Conservation (phyloP, 2,329 filamentous ascomycete genomes). For the Ophiostoma triangulosporum region DNA sequence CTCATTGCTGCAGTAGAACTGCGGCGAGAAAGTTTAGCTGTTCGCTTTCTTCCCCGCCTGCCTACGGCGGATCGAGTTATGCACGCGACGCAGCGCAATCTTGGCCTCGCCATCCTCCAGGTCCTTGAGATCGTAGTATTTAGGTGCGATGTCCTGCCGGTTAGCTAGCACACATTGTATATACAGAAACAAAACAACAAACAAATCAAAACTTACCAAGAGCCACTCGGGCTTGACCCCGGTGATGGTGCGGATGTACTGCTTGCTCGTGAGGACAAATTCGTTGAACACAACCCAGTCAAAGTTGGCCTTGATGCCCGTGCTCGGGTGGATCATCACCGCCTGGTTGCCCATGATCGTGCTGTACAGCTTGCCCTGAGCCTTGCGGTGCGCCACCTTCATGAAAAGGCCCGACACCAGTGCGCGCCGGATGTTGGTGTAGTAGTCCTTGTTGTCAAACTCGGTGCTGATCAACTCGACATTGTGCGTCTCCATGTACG, state of each 20-base stretch:
- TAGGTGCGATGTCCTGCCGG: conserved; percentile 72
- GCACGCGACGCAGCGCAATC: conserved; percentile 43
- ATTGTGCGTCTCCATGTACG: conserved; percentile 90
- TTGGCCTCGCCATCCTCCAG: conserved; percentile 84
- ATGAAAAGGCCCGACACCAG: conserved; percentile 96
- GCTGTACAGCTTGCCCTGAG: conserved; percentile 75
- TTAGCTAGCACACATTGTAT: neutral
- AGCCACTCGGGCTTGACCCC: conserved; percentile 90
- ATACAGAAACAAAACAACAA: conserved; percentile 5
- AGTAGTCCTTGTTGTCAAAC: conserved; percentile 94
- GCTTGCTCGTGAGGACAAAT: conserved; percentile 94
- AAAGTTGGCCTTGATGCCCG: conserved; percentile 72
- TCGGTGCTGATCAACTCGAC: conserved; percentile 77
- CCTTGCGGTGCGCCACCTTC: conserved; percentile 94
- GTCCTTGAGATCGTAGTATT: conserved; percentile 73
- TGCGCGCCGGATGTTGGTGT: conserved; percentile 88
- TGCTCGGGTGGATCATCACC: conserved; percentile 86
- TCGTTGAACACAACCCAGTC: conserved; percentile 99
- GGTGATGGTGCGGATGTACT: conserved; percentile 92
- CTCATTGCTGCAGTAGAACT: too few relatives aligned
- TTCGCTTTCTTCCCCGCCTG: too few relatives aligned
- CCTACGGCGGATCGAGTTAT: conserved; percentile 47
- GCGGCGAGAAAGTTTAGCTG: too few relatives aligned
- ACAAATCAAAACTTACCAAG: conserved; percentile 45
- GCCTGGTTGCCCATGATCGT: conserved; percentile 95